Conservation (phyloP, 768 basidiomycete species). For the Boletus sensibilis region DNA sequence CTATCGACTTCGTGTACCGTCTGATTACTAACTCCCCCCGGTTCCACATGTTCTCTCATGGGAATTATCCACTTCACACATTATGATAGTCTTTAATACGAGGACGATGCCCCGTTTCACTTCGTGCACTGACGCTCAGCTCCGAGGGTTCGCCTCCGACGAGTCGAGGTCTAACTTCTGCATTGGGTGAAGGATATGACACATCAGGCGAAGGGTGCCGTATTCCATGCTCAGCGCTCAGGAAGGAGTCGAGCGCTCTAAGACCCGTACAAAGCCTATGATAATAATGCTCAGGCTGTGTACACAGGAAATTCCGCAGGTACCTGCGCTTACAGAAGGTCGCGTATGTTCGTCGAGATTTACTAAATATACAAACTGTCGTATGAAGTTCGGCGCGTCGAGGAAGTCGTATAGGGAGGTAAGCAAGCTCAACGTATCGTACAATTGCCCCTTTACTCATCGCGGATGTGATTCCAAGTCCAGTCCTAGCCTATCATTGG, state of each 20-base stretch:
- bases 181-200: neutral
- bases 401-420: neutral
- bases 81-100: no score
- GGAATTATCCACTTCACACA: neutral
- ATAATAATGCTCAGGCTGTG: neutral
- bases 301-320: neutral
- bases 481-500: neutral
- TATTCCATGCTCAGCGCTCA: neutral
- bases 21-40: neutral
- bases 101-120: no score
- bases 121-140: no score
- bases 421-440: conserved; percentile 1
- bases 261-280: neutral
- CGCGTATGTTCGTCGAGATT: no score
- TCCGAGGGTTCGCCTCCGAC: neutral
- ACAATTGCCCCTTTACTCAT: neutral
- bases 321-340: no score
- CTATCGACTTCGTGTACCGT: neutral
- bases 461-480: neutral
- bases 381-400: neutral
- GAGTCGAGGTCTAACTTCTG: neutral
- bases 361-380: neutral
- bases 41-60: neutral
- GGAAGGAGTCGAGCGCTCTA: neutral
- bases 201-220: neutral